These are phyloP conservation scores for Nicotiana tabacum DNA, from an alignment of 257 asterid genomes.

Conservation along the genomic window DNA sequence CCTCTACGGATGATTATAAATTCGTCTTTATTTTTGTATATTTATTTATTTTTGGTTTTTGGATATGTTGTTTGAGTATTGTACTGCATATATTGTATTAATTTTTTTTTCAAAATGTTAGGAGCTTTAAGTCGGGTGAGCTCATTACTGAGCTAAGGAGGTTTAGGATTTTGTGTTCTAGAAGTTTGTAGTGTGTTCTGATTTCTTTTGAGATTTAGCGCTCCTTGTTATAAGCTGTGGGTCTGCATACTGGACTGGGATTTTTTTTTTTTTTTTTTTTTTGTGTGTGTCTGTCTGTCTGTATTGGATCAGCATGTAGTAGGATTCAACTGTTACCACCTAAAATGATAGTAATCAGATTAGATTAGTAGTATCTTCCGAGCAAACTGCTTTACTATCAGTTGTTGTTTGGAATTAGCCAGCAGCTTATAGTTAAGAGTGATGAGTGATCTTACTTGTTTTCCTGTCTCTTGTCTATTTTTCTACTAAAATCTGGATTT, in stretches of 20 bases:
- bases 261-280: too few species aligned
- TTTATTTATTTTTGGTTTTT: background rate
- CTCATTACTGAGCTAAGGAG: background rate
- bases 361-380: background rate
- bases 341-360: background rate
- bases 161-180: background rate
- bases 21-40: background rate
- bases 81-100: background rate
- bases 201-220: background rate
- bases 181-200: background rate
- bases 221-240: background rate
- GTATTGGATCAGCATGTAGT: background rate
- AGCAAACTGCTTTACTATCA: background rate
- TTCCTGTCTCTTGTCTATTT: background rate
- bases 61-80: background rate
- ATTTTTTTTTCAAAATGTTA: background rate
- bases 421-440: background rate
- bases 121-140: background rate
- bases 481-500: background rate
- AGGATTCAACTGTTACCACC: background rate
- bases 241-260: background rate
- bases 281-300: background rate
- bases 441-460: background rate
- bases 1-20: too few species aligned
- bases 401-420: background rate